A percentile compares a stretch with the other conserved stretches of the same genome.
phyloP scores from a whole-genome alignment of 179 eudicot genomes.

The Pouteria campechiana region DNA sequence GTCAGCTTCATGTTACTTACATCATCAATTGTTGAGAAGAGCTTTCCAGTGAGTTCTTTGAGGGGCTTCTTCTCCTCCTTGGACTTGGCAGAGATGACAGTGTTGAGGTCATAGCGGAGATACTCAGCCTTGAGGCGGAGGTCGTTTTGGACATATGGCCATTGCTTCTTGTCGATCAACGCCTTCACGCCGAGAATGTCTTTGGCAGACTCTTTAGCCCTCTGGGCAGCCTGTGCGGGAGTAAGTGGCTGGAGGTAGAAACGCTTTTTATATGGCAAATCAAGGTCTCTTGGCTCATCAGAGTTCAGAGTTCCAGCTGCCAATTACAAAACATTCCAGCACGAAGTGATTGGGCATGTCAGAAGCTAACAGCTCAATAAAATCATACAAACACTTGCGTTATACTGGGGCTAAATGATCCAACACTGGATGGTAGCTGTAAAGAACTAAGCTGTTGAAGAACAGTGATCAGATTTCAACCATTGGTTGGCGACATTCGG shows the following conservation, averaged over 20 bases:
- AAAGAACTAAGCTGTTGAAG: no score
- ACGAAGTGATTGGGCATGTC: no score
- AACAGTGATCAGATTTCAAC: no score
- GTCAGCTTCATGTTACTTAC: constrained; percentile 32
- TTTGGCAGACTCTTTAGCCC: constrained; percentile 84
- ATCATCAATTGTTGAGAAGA: constrained; percentile 52
- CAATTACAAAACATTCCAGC: no score
- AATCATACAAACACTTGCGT: no score
- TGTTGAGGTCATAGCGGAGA: constrained; percentile 84
- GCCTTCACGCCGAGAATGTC: constrained; percentile 64
- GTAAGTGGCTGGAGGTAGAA: constrained; percentile 73
- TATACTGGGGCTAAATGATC: no score
- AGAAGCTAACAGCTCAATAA: no score
- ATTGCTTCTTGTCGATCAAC: constrained; percentile 82
- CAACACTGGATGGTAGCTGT: no score
- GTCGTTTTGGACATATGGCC: constrained; percentile 93
- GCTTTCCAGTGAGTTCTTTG: constrained; percentile 69
- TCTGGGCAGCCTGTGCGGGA: constrained; percentile 56
- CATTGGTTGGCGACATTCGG: no score
- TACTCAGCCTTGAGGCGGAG: constrained; percentile 64
- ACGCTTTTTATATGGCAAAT: constrained; percentile 50
- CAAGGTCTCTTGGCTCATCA: constrained; percentile 70
- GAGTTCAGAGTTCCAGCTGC: constrained; percentile 94
- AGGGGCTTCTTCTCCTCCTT: constrained; percentile 75
- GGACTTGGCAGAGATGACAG: constrained; percentile 72